A percentile compares a stretch with the other conserved stretches of the same genome.
Evolutionary conservation across 2,329 filamentous ascomycete species (phyloP).

Genomic region (Coniochaeta prunicola): DNA sequence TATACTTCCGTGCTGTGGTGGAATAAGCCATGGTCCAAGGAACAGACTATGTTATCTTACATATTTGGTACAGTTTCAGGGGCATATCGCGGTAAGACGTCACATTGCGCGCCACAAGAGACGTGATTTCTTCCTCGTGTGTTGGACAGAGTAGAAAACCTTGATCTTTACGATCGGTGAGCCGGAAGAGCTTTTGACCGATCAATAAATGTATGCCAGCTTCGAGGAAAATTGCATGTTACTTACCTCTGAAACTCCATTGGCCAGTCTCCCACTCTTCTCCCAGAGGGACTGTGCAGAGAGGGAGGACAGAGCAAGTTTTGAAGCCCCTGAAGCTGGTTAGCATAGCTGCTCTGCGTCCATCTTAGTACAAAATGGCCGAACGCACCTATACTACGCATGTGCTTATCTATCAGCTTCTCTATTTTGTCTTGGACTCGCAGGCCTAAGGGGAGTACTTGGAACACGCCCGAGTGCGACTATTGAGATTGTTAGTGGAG

Average conservation of each 20-base stretch:
- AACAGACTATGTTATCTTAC: conserved; percentile 39
- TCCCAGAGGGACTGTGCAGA: conserved; percentile 81
- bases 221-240: neutral
- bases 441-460: conserved; percentile 79
- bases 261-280: conserved; percentile 71
- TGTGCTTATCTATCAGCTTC: conserved; percentile 77
- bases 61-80: conserved; percentile 82
- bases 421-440: conserved; percentile 88
- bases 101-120: conserved; percentile 63
- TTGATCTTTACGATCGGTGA: conserved; percentile 70
- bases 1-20: conserved; percentile 72
- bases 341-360: neutral
- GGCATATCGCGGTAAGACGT: conserved; percentile 84
- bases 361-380: neutral
- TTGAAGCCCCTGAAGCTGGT: conserved; percentile 57
- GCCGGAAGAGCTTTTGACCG: conserved; percentile 59
- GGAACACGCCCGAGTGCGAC: conserved; percentile 86
- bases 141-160: conserved; percentile 80
- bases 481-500: conserved; percentile 24
- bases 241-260: conserved; percentile 63
- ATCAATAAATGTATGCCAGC: neutral
- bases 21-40: neutral
- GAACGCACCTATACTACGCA: conserved; percentile 61
- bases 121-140: conserved; percentile 94
- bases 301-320: conserved; percentile 74